Percentiles rank a stretch among this genome's conserved stretches.
Conservation (phyloP, 2,329 filamentous ascomycete genomes). For the Macrophomina phaseolina region DNA sequence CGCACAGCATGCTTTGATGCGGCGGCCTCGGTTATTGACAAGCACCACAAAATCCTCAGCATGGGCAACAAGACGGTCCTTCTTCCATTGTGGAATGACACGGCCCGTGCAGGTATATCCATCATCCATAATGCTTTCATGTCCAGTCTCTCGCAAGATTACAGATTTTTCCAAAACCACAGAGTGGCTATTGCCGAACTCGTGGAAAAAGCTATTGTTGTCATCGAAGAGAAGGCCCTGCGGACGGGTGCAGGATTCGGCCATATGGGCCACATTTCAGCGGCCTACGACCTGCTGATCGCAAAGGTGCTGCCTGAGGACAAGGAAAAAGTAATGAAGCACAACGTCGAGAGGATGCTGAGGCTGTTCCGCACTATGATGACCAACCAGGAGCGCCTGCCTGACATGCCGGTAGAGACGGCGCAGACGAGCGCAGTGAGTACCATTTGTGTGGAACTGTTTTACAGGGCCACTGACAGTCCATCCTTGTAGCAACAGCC, state of each 20-base stretch:
- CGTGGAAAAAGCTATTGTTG: constrained; percentile 37
- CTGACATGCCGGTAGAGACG: not conserved
- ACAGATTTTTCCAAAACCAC: constrained; percentile 38
- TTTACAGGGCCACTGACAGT: not conserved
- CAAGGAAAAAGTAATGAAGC: constrained; percentile 14
- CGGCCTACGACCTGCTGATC: constrained; percentile 24
- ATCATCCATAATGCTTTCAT: constrained; percentile 25
- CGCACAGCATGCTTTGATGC: constrained; percentile 39
- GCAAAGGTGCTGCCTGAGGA: constrained; percentile 20
- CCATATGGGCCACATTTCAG: constrained; percentile 25
- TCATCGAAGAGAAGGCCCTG: constrained; percentile 43
- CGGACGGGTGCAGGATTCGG: constrained; percentile 30
- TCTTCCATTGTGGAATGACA: constrained; percentile 16
- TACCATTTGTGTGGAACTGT: too few species aligned
- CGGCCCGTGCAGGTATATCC: constrained; percentile 9
- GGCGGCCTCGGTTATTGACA: constrained; percentile 36
- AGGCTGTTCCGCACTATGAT: constrained; percentile 14
- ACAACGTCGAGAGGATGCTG: constrained; percentile 23
- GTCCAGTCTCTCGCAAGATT: constrained; percentile 28
- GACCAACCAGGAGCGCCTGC: constrained; percentile 16
- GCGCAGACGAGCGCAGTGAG: not conserved
- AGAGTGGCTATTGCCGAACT: constrained; percentile 37
- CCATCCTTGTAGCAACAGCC: not conserved
- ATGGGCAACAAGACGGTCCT: constrained; percentile 13
- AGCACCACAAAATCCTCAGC: constrained; percentile 32